Conservation (phyloP, 2,329 filamentous ascomycete species). For the Ophiostoma tasmaniense region DNA sequence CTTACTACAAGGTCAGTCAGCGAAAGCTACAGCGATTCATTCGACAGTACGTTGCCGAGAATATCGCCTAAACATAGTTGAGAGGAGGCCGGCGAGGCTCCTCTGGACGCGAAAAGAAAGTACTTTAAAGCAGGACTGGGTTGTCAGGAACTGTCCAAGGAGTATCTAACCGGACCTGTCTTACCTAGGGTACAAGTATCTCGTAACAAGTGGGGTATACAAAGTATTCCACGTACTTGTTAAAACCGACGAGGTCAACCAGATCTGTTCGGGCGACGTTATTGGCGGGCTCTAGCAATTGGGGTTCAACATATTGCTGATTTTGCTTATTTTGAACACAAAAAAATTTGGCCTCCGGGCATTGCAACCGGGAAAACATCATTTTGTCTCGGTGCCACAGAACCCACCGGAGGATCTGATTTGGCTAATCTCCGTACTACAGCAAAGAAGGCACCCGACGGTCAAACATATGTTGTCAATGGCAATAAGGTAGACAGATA, state of each 20-base stretch:
- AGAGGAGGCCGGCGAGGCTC: slow-evolving; percentile 50
- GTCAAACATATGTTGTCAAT: slow-evolving; percentile 51
- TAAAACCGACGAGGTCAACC: slow-evolving; percentile 45
- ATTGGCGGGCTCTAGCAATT: slow-evolving; percentile 49
- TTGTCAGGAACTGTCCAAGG: slow-evolving; percentile 29
- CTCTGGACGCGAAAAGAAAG: slow-evolving; percentile 31
- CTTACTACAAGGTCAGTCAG: slow-evolving; percentile 58
- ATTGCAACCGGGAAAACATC: slow-evolving; percentile 50
- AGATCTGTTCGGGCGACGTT: slow-evolving; percentile 46
- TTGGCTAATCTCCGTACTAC: slow-evolving; percentile 56
- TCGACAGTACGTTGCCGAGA: slow-evolving; percentile 49
- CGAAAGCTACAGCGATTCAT: slow-evolving; percentile 47
- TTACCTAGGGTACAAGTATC: slow-evolving; percentile 41
- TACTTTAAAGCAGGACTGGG: slow-evolving; percentile 35
- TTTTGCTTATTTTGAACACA: slow-evolving; percentile 52
- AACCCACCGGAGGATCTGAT: slow-evolving; percentile 54
- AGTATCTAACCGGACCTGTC: slow-evolving; percentile 32
- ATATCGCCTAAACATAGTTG: slow-evolving; percentile 56
- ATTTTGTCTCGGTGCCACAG: slow-evolving; percentile 58
- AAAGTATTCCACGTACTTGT: slow-evolving; percentile 50
- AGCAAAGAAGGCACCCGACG: slow-evolving; percentile 37
- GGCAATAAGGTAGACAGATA: slow-evolving; percentile 40
- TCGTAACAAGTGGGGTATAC: slow-evolving; percentile 43
- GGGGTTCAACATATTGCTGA: slow-evolving; percentile 56
- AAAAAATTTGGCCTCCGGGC: slow-evolving; percentile 48